Base-by-base conservation (phyloP, 1,284 basidiomycete species). In the Moniliella sp. region DNA sequence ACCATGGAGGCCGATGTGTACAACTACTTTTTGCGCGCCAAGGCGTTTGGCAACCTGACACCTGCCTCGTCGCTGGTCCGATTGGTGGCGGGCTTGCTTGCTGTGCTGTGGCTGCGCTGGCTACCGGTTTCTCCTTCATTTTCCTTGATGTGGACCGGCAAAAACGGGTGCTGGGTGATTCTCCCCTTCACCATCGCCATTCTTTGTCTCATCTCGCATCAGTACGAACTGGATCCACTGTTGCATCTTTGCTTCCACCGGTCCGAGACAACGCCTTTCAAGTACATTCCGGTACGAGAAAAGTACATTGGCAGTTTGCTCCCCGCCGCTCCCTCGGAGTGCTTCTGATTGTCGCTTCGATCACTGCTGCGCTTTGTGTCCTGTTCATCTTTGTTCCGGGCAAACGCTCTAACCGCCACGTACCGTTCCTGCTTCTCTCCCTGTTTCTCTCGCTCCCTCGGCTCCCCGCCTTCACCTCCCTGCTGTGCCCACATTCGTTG, bases 1-100 rank as follows among this genome's bases (percentile, higher is more conserved):
- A 82, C 82, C 3, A 88, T 93, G 75, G 86, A 93, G 60, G 78
- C 84, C 62, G 84, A 93, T 54, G 79, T 81, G n/a, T 94, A 88
- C 67, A 54, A 57, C 3, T 71, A 84, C 3, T 97, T 97, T 70
- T 66, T 97, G 33, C 72, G 88, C 35, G 75, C 81, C 3, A 97
- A 97, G 64, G 84, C 86, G 5, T 97, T 94, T 57, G 82, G 83
- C 25, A 97, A 97, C 62, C 66, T 97, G 35, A 93, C 86, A 0
- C 83, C 84, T 7, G 70, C 88, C 39, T 78, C 76, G 15, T 74
- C 80, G 2, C 70, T 93, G 29, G 74, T 84, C 9, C 45, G 57
- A 5, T 42, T 63, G 0, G 72, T 82, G 39, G 64, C 74, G 2
- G 91, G 88, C 0, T 66, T 97, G 28, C 65, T 93, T 36, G 69